phyloP scores from a whole-genome alignment of 768 basidiomycete species.

The Phaffia tasmanica region DNA sequence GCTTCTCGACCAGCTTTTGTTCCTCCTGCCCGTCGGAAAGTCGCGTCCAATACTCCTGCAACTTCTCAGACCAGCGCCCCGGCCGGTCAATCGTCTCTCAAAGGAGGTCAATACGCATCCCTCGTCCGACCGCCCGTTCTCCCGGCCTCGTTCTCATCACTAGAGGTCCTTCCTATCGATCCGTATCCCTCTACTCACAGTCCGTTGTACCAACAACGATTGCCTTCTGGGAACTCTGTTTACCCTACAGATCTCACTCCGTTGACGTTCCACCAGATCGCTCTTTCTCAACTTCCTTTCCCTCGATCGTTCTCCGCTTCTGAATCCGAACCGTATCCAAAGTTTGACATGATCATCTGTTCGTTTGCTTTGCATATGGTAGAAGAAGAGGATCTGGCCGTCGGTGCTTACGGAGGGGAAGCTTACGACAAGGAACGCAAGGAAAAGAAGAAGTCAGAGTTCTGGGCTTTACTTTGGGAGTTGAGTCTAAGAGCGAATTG shows the following conservation, averaged over 20 bases:
- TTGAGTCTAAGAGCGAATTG: slow-evolving; percentile 52
- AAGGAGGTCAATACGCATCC: slow-evolving; percentile 20
- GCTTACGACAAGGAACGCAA: slow-evolving; percentile 14
- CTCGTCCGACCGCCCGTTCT: slow-evolving; percentile 37
- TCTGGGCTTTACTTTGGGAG: slow-evolving; percentile 57
- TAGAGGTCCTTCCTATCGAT: slow-evolving; percentile 25
- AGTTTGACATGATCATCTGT: slow-evolving; percentile 56
- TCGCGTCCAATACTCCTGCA: background rate
- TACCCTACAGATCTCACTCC: slow-evolving; percentile 27
- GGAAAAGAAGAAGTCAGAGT: slow-evolving; percentile 40
- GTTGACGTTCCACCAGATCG: slow-evolving; percentile 54
- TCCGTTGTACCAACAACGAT: slow-evolving; percentile 41
- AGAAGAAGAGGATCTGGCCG: slow-evolving; percentile 6
- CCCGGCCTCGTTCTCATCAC: slow-evolving; percentile 5
- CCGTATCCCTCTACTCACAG: slow-evolving; percentile 49
- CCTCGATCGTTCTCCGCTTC: slow-evolving; percentile 25
- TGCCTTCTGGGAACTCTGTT: background rate
- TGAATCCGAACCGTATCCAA: slow-evolving; percentile 17
- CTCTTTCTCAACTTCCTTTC: slow-evolving; percentile 48
- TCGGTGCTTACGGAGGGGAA: slow-evolving; percentile 6
- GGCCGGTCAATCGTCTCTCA: slow-evolving; percentile 16
- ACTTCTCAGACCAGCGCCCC: slow-evolving; percentile 22
- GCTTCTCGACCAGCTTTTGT: slow-evolving; percentile 37
- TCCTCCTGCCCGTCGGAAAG: slow-evolving; percentile 31
- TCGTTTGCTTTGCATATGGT: slow-evolving; percentile 66